Conservation (phyloP, 2,329 filamentous ascomycete species). For the Fusarium decemcellulare region DNA sequence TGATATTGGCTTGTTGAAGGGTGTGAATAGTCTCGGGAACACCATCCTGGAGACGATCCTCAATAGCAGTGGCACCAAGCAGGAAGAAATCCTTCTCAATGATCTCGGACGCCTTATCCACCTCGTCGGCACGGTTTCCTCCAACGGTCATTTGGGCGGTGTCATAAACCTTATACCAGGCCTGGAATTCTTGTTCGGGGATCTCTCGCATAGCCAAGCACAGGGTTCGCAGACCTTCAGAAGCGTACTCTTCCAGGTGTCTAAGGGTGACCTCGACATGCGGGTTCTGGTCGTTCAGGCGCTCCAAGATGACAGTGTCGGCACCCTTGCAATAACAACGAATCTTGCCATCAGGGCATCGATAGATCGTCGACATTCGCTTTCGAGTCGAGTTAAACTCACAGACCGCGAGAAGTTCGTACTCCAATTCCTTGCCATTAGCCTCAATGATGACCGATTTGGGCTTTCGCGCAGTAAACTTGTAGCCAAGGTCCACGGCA, state of each 20-base stretch:
- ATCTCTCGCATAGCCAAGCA: conserved; percentile 96
- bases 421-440: conserved; percentile 81
- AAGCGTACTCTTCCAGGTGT: conserved; percentile 98
- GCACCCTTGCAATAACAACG: conserved; percentile 96
- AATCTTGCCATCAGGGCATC: conserved; percentile 96
- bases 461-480: conserved; percentile 91
- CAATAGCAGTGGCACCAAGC: conserved; percentile 95
- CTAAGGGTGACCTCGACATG: conserved; percentile 91
- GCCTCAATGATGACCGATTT: conserved; percentile 87
- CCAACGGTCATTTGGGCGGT: conserved; percentile 90
- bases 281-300: conserved; percentile 85
- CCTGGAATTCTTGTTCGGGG: conserved; percentile 87
- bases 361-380: conserved; percentile 97
- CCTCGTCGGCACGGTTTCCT: conserved; percentile 92
- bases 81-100: conserved; percentile 94
- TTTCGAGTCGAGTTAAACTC: conserved; percentile 97
- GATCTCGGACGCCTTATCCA: conserved; percentile 96
- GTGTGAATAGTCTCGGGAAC: conserved; percentile 99
- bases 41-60: conserved; percentile 96
- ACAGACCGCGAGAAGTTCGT: conserved; percentile 94
- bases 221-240: conserved; percentile 93
- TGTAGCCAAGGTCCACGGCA: conserved; percentile 87
- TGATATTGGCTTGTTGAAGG: conserved; percentile 95
- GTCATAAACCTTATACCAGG: conserved; percentile 91
- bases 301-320: conserved; percentile 96